Evolutionary conservation across 108 stramenopile genomes (phyloP).

Genomic region (Conticribra weissflogii): DNA sequence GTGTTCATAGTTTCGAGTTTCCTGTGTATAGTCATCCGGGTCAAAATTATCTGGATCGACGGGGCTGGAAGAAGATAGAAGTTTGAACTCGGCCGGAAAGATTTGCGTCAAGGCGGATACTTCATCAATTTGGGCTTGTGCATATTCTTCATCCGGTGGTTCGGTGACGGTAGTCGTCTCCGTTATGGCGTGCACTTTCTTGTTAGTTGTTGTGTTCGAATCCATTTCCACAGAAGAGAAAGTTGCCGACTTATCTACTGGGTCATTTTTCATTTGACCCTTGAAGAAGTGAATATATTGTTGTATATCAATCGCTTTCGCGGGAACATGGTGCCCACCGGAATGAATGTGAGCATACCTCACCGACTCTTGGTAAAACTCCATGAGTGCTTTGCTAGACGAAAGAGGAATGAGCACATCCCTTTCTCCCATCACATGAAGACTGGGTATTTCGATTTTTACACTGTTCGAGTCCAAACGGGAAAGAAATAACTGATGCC

Average conservation of each 20-base stretch:
- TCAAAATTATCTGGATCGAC: slow-evolving; percentile 18
- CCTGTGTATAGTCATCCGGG: slow-evolving; percentile 23
- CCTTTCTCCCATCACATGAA: slow-evolving; percentile 73
- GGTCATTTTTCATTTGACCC: neutral
- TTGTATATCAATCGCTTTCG: slow-evolving; percentile 53
- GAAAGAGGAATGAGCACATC: slow-evolving; percentile 63
- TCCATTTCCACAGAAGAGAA: neutral
- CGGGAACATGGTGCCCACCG: slow-evolving; percentile 83
- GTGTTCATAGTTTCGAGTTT: slow-evolving; percentile 39
- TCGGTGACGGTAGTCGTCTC: neutral
- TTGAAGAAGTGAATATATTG: slow-evolving; percentile 66
- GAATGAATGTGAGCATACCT: slow-evolving; percentile 56
- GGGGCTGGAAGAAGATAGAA: slow-evolving; percentile 42
- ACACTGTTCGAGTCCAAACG: slow-evolving; percentile 5
- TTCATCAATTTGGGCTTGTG: slow-evolving; percentile 69
- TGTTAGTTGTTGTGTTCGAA: neutral
- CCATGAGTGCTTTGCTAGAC: slow-evolving; percentile 44
- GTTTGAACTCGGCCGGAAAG: slow-evolving; percentile 67
- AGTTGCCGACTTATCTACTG: neutral
- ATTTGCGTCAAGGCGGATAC: slow-evolving; percentile 71
- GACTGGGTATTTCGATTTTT: slow-evolving; percentile 38
- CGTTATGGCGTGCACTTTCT: neutral
- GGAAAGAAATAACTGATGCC: neutral
- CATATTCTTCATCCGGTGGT: slow-evolving; percentile 70
- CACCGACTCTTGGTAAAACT: slow-evolving; percentile 28